phyloP scores from a whole-genome alignment of 768 basidiomycete genomes.

The Antrodiella citrinella region DNA sequence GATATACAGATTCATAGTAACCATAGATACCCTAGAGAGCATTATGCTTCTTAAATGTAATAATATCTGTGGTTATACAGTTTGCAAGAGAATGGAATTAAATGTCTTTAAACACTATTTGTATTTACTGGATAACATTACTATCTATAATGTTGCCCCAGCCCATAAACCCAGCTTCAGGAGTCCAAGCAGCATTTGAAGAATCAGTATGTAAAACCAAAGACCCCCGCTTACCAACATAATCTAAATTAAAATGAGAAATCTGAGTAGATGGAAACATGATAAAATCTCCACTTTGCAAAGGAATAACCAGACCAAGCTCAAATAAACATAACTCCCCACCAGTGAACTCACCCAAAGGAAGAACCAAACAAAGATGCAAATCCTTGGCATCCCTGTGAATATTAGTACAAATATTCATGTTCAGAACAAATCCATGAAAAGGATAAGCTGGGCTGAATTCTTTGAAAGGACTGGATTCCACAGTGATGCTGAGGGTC shows the following conservation, averaged over 20 bases:
- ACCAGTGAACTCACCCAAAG: neutral
- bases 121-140: no score
- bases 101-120: no score
- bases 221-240: neutral
- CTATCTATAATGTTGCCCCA: no score
- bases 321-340: neutral
- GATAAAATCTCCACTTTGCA: neutral
- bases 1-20: no score
- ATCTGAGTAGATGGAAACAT: neutral
- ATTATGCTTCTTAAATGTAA: no score
- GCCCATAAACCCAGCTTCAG: no score
- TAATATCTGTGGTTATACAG: no score
- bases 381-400: neutral
- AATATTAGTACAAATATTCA: neutral
- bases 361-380: neutral
- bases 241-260: neutral
- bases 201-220: neutral
- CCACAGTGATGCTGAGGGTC: neutral
- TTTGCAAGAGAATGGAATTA: no score
- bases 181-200: no score
- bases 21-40: no score
- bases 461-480: neutral
- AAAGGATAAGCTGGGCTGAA: neutral
- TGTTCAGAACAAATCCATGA: neutral
- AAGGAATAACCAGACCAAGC: neutral